phyloP scores from a whole-genome alignment of 129 eudicot genomes.

The Flaveria trinervia region DNA sequence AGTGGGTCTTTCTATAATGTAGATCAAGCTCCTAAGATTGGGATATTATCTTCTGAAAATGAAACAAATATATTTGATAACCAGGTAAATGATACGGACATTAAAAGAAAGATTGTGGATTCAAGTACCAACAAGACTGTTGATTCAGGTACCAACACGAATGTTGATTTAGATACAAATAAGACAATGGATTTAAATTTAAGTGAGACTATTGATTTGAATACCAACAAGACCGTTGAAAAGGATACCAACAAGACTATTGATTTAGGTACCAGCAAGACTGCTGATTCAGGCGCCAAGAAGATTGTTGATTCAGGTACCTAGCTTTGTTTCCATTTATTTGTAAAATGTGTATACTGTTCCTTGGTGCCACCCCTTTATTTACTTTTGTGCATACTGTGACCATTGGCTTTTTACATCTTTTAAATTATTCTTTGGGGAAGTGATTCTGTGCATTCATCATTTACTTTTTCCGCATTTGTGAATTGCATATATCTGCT shows the following conservation, averaged over 20 bases:
- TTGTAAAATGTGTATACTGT: neutral
- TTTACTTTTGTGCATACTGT: neutral
- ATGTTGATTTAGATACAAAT: neutral
- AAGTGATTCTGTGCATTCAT: neutral
- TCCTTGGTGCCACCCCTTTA: constrained; percentile 13
- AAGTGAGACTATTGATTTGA: neutral
- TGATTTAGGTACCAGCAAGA: constrained; percentile 12
- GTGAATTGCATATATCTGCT: neutral
- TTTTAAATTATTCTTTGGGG: constrained; percentile 2
- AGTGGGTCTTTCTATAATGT: constrained; percentile 61
- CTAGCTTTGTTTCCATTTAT: neutral
- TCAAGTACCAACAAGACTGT: constrained; percentile 2
- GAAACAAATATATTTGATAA: constrained; percentile 26
- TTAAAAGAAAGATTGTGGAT: constrained; percentile 15
- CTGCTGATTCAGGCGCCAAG: constrained; percentile 11
- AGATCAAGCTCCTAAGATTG: constrained; percentile 34
- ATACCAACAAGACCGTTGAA: neutral
- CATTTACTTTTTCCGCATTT: constrained; percentile 9
- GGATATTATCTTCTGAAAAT: constrained; percentile 7
- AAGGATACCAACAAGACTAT: neutral
- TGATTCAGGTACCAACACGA: neutral
- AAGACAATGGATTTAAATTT: constrained; percentile 1
- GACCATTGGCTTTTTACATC: constrained; percentile 6
- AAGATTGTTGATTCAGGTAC: constrained; percentile 25
- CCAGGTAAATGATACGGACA: constrained; percentile 21